Evolutionary conservation across 305 asterid genomes (phyloP), one percentile per base, ranked within the genome.

Genomic region (Stenogyne calaminthoides): DNA sequence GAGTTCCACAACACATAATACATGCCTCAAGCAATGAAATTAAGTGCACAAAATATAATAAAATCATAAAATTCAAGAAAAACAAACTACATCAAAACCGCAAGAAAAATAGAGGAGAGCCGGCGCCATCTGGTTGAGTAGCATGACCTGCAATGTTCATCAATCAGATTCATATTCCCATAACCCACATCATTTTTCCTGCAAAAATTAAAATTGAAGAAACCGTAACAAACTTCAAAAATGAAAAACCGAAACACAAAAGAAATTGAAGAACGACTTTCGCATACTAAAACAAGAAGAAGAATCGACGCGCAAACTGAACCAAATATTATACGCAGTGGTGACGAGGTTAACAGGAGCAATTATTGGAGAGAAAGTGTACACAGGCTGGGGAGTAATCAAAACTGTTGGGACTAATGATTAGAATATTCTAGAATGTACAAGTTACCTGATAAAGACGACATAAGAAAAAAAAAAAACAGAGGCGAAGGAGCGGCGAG

Each of bases 1-100:
- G 16, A 61, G 57, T 20, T 22, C 39, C 51, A 60, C 27, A n/a
- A 12, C 12, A 69, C 39, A 69, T 54, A 57, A 56, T 9, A 67
- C 44, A 62, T 49, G 7, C 34, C 47, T 22, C 56, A 49, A 63
- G 49, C 51, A 67, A 67, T 11, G 18, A 55, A 36, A 42, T 37
- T 5, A 18, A 19, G 11, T 42, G 36, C 42, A n/a, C 11, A 56
- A 3, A 51, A 18, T 22, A 19, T 1, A 34, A 74, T 18, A 44
- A 61, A 54, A 22, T 22, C 73, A 57, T 54, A 39, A 27, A 58
- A 61, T 36, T 19, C 6, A 49, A 42, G 65, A 61, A 34, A 62
- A 14, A 16, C 12, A 61, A 1, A 72, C 83, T 95, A 95, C 94
- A 95, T 95, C 59, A 88, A 63, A 77, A 95, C 78, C 66, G 97